Evolutionary conservation across 306 rosid species (phyloP).

Genomic region (Canavalia ensiformis): DNA sequence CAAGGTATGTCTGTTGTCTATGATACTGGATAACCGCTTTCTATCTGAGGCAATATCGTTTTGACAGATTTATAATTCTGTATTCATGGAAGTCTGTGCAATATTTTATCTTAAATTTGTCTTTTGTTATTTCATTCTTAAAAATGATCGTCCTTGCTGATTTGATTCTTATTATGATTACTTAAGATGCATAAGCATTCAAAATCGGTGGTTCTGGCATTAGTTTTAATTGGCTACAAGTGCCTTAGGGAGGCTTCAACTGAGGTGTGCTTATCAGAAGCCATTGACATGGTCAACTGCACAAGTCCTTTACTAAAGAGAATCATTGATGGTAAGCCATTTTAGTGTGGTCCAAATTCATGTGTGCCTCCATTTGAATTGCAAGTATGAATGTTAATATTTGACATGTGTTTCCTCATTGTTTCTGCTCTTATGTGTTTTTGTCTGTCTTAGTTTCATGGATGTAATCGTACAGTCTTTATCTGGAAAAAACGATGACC

Average conservation of each 20-base stretch:
- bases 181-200: slow-evolving; percentile 70
- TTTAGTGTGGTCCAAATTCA: slow-evolving; percentile 33
- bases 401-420: slow-evolving; percentile 29
- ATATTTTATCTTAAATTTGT: slow-evolving; percentile 26
- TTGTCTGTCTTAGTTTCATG: slow-evolving; percentile 22
- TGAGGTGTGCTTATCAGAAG: slow-evolving; percentile 71
- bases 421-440: slow-evolving; percentile 16
- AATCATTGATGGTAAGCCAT: slow-evolving; percentile 67
- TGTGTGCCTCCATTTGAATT: neutral
- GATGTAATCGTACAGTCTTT: slow-evolving; percentile 23
- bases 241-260: slow-evolving; percentile 73
- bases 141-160: slow-evolving; percentile 41
- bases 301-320: slow-evolving; percentile 62
- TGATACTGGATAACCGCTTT: slow-evolving; percentile 28
- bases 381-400: slow-evolving; percentile 14
- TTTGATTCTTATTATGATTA: slow-evolving; percentile 44
- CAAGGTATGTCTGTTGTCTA: slow-evolving; percentile 66
- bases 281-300: slow-evolving; percentile 70
- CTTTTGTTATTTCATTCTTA: slow-evolving; percentile 7
- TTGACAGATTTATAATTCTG: neutral
- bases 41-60: slow-evolving; percentile 33
- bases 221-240: slow-evolving; percentile 75
- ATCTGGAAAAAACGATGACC: slow-evolving; percentile 8
- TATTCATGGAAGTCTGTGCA: slow-evolving; percentile 33
- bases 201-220: slow-evolving; percentile 71